phyloP scores from a whole-genome alignment of 768 basidiomycete genomes.

The Termitomyces sp. region DNA sequence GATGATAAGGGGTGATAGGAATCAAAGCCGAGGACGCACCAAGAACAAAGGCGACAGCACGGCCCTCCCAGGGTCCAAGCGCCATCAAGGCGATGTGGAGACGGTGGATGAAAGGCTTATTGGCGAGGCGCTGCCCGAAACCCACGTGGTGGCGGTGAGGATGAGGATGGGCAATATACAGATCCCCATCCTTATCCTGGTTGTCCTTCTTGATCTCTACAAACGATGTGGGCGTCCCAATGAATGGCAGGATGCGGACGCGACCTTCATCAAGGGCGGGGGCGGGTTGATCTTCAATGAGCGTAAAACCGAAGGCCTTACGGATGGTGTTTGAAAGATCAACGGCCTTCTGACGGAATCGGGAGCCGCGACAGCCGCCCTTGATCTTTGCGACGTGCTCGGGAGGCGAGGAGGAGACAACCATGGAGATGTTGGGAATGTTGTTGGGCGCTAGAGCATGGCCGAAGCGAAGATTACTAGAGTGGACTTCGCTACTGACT shows the following conservation, averaged over 20 bases:
- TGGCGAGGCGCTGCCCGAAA: conserved; percentile 21
- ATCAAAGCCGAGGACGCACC: conserved; percentile 29
- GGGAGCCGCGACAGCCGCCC: conserved; percentile 21
- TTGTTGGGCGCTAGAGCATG: conserved; percentile 22
- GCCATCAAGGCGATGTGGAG: conserved; percentile 60
- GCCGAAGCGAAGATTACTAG: conserved; percentile 26
- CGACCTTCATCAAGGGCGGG: conserved; percentile 10
- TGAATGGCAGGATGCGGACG: conserved; percentile 29
- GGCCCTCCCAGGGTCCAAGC: conserved; percentile 79
- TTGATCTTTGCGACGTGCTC: conserved; percentile 3
- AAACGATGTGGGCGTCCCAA: conserved; percentile 20
- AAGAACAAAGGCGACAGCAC: conserved; percentile 77
- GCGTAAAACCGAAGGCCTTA: conserved; percentile 47
- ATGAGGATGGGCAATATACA: conserved; percentile 12
- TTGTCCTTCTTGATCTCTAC: conserved; percentile 5
- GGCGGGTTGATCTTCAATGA: conserved; percentile 26
- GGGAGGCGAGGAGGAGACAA: conserved; percentile 1
- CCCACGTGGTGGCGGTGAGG: conserved; percentile 20
- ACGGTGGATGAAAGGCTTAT: conserved; percentile 47
- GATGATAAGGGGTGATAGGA: neutral
- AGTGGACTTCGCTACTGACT: conserved; percentile 14
- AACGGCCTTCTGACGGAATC: conserved; percentile 42
- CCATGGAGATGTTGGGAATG: conserved; percentile 18
- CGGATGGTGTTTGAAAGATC: conserved; percentile 51
- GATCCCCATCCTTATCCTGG: neutral